Base-by-base conservation (phyloP, 495 filamentous ascomycete species). In the Lophiostoma macrostomum region DNA sequence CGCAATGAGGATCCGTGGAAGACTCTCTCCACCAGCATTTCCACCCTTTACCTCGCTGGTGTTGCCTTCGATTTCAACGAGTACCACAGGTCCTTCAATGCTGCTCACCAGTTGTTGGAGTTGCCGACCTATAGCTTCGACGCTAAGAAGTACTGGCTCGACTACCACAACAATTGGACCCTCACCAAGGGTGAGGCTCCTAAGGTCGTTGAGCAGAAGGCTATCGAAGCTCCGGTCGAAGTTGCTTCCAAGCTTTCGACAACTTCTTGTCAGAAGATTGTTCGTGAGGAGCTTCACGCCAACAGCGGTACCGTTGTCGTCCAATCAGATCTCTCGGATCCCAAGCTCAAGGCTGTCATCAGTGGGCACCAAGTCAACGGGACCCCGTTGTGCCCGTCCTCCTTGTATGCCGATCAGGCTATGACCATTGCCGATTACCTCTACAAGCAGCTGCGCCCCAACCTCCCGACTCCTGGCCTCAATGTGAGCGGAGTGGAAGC, bases 141-240 rank as follows among this genome's bases (percentile, higher is more conserved):
- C 47, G 61, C 71, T 27, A 76, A 78, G 68, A 74, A 64, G 37
- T 77, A 77, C 55, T 78, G 75, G 75, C 65, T 78, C 16, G 69
- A 76, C 48, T 74, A 76, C 53, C 63, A 65, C 57, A 73, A 75
- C 54, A 71, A 76, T 62, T 76, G 74, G 74, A 68, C 66, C 47
- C 63, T 76, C n/a, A 73, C 65, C 27, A 76, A 76, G 59, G 74
- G 74, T 29, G 69, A 75, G 40, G 71, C 67, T 14, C 64, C 60
- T 0, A 56, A 57, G 34, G 65, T 35, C 42, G 55, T 51, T 23
- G 51, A 59, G 16, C 32, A 53, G n/a, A 53, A 44, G 25, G 56
- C 38, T 5, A 52, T 56, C 12, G 64, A 60, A 29, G 49, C 63
- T 18, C 53, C 60, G 19, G 46, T 56, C 16, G 61, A 70, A 34